Base-by-base conservation (phyloP, 2,329 filamentous ascomycete species). In the Penicillium sp. region DNA sequence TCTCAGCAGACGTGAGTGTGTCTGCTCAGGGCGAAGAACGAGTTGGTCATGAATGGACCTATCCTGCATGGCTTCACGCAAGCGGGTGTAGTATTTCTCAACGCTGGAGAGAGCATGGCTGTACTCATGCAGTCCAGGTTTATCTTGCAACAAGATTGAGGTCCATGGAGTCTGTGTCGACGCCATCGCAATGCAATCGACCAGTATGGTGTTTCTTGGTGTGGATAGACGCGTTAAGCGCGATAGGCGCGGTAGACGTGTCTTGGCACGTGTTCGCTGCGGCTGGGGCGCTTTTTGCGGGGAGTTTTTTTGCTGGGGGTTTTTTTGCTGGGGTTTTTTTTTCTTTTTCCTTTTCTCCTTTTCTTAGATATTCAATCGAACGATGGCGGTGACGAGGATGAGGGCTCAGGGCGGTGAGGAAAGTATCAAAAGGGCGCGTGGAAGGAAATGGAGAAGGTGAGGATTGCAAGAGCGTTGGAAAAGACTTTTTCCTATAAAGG, bases 1-100 rank as follows among this genome's bases (percentile, higher is more conserved):
- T 25, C 18, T 50, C n/a, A 55, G 28, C 1, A 57, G 49, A 16
- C 52, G 54, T 8, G 35, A 22, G n/a, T 53, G 30, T n/a, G 39
- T 36, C 12, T 51, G 49, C 14, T 41, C 40, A 0, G 42, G 51
- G 19, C 51, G 46, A 9, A 53, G 37, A 29, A 40, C n/a, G 2
- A 53, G 30, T 10, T 47, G 46, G n/a, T 51, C 51, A 8, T 40
- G 51, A 13, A 51, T 25, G 1, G 34, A 18, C 22, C 30, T 39
- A 34, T 47, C 30, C 30, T 36, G 27, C 51, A 53, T 53, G 4
- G 37, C 48, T 14, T 12, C n/a, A 30, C 31, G 19, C 10, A 53
- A 31, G 13, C 30, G 46, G 19, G 33, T 35, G 42, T 53, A 50
- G 18, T 53, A 53, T 13, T 41, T 50, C 12, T 47, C 48, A 9